A percentile compares a stretch with the other conserved stretches of the same genome.
Conservation (phyloP, 73 alveolate genomes). For the Paraurostyla sp. region DNA sequence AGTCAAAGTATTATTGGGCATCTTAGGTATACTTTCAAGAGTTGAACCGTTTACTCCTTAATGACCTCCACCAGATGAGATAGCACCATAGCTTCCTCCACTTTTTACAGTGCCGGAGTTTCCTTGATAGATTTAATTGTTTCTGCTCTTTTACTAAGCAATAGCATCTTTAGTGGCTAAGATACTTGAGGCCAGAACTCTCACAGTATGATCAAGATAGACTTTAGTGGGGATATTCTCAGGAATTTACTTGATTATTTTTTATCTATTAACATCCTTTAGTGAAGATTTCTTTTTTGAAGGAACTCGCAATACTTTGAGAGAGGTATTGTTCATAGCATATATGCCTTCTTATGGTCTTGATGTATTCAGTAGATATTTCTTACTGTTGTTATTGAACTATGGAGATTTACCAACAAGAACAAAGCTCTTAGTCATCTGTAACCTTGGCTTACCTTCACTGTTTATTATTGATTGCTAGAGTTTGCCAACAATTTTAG, state of each 20-base stretch:
- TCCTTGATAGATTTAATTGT: not conserved
- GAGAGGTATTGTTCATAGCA: not conserved
- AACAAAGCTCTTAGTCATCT: constrained; percentile 34
- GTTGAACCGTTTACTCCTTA: not conserved
- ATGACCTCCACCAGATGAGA: not conserved
- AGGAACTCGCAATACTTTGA: not conserved
- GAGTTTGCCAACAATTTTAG: not conserved
- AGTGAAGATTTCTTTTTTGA: not conserved
- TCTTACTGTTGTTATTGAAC: not conserved
- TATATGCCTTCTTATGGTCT: constrained; percentile 2
- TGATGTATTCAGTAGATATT: not conserved
- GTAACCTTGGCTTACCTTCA: not conserved
- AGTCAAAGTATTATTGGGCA: no score
- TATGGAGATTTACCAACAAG: constrained; percentile 17
- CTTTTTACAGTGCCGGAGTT: not conserved
- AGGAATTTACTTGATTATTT: no score
- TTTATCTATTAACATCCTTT: no score
- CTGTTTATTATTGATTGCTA: not conserved
- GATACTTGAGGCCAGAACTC: no score
- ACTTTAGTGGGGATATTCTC: no score
- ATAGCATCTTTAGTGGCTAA: not conserved
- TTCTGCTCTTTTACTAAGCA: not conserved
- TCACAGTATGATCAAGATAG: no score
- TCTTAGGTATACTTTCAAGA: not conserved
- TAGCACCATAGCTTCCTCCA: not conserved